Percentiles rank a stretch among this genome's conserved stretches.
These are phyloP conservation scores for Stachybotrys echinatus DNA, from an alignment of 2,329 filamentous ascomycete species.

Conservation along the genomic window DNA sequence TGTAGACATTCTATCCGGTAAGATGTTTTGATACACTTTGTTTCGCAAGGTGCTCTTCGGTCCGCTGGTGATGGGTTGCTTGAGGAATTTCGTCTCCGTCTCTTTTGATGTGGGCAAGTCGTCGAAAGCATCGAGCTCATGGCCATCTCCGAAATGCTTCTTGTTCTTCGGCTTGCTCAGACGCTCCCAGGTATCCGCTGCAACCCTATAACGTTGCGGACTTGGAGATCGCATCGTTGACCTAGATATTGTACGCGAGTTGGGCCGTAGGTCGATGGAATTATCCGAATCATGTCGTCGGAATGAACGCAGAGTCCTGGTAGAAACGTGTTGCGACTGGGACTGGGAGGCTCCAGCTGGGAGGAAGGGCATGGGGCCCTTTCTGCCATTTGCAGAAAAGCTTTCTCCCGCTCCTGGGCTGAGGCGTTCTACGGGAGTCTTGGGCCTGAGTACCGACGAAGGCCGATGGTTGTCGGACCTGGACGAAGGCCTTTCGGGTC, in stretches of 20 bases:
- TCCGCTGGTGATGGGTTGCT: slow-evolving; percentile 67
- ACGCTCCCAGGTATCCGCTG: slow-evolving; percentile 55
- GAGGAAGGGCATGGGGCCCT: slow-evolving; percentile 67
- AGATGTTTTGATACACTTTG: slow-evolving; percentile 50
- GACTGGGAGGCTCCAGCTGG: slow-evolving; percentile 68
- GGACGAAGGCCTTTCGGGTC: slow-evolving; percentile 56
- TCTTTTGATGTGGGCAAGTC: slow-evolving; percentile 85
- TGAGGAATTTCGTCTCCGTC: slow-evolving; percentile 76
- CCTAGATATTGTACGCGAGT: slow-evolving; percentile 53
- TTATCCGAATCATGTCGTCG: slow-evolving; percentile 81
- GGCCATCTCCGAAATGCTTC: slow-evolving; percentile 76
- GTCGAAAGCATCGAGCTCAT: slow-evolving; percentile 89
- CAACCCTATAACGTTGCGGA: slow-evolving; percentile 40
- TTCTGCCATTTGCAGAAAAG: slow-evolving; percentile 47
- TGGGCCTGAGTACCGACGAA: slow-evolving; percentile 52
- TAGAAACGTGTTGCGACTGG: slow-evolving; percentile 72
- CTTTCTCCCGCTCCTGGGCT: slow-evolving; percentile 43
- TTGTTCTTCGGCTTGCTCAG: slow-evolving; percentile 61
- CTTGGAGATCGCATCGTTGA: slow-evolving; percentile 56
- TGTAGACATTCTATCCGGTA: slow-evolving; percentile 48
- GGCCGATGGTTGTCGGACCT: slow-evolving; percentile 48
- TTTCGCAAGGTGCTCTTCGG: slow-evolving; percentile 58
- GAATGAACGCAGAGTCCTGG: slow-evolving; percentile 66
- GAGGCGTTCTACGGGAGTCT: slow-evolving; percentile 64
- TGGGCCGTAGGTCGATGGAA: slow-evolving; percentile 51